Percentiles rank a stretch among this genome's conserved stretches.
Conservation (phyloP, 305 asterid genomes). For the Fraxinus platypoda region DNA sequence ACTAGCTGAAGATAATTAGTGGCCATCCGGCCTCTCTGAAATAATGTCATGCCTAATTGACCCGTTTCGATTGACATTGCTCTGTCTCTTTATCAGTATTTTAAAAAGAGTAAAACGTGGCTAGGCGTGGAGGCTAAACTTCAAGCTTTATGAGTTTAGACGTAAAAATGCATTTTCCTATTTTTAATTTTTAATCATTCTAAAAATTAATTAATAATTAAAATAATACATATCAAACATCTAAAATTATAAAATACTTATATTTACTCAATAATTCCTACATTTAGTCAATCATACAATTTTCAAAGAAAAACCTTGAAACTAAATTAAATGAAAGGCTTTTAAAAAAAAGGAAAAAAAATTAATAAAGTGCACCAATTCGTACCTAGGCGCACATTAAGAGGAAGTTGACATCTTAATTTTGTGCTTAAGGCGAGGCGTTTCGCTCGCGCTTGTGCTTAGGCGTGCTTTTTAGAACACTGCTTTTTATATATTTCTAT, state of each 20-base stretch:
- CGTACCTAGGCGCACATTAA: background rate
- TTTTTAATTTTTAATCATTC: background rate
- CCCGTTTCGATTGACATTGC: background rate
- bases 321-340: background rate
- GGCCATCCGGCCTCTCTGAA: background rate
- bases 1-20: background rate
- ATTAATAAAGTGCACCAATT: background rate
- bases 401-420: background rate
- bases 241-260: too few species aligned
- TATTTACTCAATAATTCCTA: background rate
- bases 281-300: background rate
- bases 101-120: background rate
- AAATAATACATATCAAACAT: background rate
- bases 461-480: background rate
- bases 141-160: background rate
- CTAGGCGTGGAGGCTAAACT: background rate
- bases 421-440: background rate
- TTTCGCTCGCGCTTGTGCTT: background rate
- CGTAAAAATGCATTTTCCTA: background rate
- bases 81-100: background rate
- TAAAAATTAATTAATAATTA: too few species aligned
- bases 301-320: background rate
- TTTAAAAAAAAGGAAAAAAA: too few species aligned
- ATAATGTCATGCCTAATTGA: background rate
- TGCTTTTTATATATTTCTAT: background rate